A percentile compares a stretch with the other conserved stretches of the same genome.
Evolutionary conservation across 176 grass and related monocot genomes (phyloP).

Genomic region (Zoysia pacifica): DNA sequence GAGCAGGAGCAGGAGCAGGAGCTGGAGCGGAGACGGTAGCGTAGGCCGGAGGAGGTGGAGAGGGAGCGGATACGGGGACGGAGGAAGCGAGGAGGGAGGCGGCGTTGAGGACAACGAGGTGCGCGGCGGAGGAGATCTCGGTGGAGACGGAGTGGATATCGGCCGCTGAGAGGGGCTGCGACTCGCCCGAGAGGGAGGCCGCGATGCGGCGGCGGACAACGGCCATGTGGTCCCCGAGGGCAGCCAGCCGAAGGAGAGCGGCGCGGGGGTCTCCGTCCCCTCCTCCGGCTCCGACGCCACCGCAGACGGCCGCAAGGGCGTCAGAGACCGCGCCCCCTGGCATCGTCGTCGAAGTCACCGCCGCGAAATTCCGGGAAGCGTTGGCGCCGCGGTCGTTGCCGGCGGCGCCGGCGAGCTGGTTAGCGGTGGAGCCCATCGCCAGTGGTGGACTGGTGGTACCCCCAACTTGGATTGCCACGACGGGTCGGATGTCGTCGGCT

Average conservation of each 20-base stretch:
- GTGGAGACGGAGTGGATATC: too few species aligned
- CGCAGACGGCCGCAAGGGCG: background rate
- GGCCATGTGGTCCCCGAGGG: conserved; percentile 52
- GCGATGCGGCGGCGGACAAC: conserved; percentile 43
- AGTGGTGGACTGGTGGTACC: too few species aligned
- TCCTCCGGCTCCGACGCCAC: conserved; percentile 14
- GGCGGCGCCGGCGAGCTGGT: too few species aligned
- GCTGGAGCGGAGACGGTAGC: background rate
- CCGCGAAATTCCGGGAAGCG: too few species aligned
- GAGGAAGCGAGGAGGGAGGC: conserved; percentile 75
- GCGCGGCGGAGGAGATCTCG: background rate
- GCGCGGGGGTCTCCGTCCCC: conserved; percentile 31
- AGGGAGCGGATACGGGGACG: conserved; percentile 22
- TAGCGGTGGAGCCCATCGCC: too few species aligned
- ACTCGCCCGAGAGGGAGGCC: conserved; percentile 43
- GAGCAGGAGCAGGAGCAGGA: background rate
- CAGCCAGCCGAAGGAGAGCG: conserved; percentile 38
- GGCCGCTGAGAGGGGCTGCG: too few species aligned
- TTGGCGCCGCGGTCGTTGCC: too few species aligned
- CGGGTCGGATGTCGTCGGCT: conserved; percentile 11
- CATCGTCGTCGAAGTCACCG: too few species aligned
- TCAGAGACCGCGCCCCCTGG: too few species aligned
- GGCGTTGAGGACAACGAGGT: conserved; percentile 76
- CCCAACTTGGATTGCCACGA: conserved; percentile 23
- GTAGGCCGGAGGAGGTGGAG: background rate